A percentile compares a stretch with the other conserved stretches of the same genome.
Evolutionary conservation across 345 rosid genomes (phyloP).

Genomic region (Dipteronia sinensis): DNA sequence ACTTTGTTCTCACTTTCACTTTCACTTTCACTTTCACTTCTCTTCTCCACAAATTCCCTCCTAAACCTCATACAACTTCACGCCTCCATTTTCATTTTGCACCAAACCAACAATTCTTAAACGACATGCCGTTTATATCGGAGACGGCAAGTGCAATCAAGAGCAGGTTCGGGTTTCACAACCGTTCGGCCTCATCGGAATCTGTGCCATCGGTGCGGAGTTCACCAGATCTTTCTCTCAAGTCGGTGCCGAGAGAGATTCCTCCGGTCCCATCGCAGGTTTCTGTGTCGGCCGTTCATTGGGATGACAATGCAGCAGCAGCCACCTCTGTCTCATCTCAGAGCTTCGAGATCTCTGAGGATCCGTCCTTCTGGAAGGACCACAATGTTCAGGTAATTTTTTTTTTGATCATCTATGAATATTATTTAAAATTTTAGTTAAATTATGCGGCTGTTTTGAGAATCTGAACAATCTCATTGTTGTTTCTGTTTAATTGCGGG

Average conservation of each 20-base stretch:
- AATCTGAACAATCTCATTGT: no score
- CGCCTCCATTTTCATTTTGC: background rate
- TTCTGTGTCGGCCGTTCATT: slow-evolving; percentile 42
- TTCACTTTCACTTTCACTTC: background rate
- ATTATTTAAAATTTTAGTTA: background rate
- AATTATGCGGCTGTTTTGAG: background rate
- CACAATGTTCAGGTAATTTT: slow-evolving; percentile 82
- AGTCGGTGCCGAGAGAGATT: slow-evolving; percentile 48
- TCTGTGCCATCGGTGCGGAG: slow-evolving; percentile 38
- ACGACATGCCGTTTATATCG: slow-evolving; percentile 69
- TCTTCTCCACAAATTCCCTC: slow-evolving; percentile 1
- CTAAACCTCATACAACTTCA: background rate
- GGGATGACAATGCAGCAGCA: slow-evolving; percentile 44
- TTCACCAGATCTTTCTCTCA: slow-evolving; percentile 47
- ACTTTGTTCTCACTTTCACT: slow-evolving; percentile 1
- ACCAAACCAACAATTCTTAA: background rate
- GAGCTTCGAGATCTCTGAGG: slow-evolving; percentile 78
- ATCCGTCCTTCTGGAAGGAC: slow-evolving; percentile 94
- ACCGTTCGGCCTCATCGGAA: slow-evolving; percentile 51
- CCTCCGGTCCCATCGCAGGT: slow-evolving; percentile 27
- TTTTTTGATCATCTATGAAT: background rate
- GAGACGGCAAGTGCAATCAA: slow-evolving; percentile 84
- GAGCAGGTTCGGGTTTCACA: slow-evolving; percentile 84
- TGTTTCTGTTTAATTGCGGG: no score
- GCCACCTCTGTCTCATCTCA: slow-evolving; percentile 37